phyloP scores from a whole-genome alignment of 306 rosid genomes.

The Quillaja saponaria region DNA sequence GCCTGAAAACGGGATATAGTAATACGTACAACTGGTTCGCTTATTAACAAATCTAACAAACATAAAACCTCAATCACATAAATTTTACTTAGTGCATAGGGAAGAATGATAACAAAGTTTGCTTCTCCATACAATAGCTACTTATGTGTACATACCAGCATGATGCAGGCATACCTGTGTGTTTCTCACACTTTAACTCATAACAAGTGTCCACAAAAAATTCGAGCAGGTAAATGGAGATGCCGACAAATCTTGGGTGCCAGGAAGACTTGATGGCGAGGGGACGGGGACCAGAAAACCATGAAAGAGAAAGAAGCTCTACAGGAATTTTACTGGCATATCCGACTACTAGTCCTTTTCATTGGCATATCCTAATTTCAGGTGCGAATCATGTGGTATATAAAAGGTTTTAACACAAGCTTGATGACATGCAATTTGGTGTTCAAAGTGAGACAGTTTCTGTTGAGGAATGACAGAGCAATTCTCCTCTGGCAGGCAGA shows the following conservation, averaged over 20 bases:
- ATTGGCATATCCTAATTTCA: constrained; percentile 52
- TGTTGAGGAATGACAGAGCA: constrained; percentile 70
- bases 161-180: neutral
- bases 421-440: constrained; percentile 24
- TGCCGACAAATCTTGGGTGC: constrained; percentile 24
- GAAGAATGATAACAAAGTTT: neutral
- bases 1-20: too few species aligned
- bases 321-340: constrained; percentile 47
- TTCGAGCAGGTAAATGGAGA: constrained; percentile 4
- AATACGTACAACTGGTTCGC: too few species aligned
- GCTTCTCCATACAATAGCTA: constrained; percentile 17
- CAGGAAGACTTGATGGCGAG: constrained; percentile 9
- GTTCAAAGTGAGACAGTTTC: constrained; percentile 22
- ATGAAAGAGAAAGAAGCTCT: constrained; percentile 32
- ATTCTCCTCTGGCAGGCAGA: constrained; percentile 64
- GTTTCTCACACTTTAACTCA: constrained; percentile 12
- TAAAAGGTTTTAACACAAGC: constrained; percentile 19
- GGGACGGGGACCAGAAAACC: constrained; percentile 29
- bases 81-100: too few species aligned
- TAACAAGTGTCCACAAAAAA: constrained; percentile 26
- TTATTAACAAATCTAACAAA: too few species aligned
- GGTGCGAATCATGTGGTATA: constrained; percentile 39
- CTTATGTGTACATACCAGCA: neutral
- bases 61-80: too few species aligned
- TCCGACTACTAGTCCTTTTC: constrained; percentile 27